Percentiles rank a stretch among this genome's conserved stretches.
Conservation (phyloP, 2,329 filamentous ascomycete species). For the Didymella glomerata region DNA sequence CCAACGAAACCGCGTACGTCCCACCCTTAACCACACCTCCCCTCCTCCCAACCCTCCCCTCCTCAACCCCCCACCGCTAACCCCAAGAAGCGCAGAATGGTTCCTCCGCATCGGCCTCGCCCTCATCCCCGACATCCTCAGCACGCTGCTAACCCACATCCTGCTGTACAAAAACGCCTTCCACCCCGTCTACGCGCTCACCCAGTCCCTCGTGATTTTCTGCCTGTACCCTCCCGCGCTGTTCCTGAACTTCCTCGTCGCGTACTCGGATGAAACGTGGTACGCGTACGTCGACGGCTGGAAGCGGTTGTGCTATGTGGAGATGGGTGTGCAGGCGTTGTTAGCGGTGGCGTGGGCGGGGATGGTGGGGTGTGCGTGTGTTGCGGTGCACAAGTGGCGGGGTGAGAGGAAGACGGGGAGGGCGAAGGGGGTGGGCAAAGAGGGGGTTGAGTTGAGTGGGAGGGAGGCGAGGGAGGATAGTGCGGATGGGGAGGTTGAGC, state of each 20-base stretch:
- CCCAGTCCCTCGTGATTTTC: background rate
- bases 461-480: background rate
- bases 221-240: background rate
- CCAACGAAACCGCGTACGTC: background rate
- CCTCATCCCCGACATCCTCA: conserved; percentile 1
- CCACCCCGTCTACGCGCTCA: conserved; percentile 7
- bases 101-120: conserved; percentile 14
- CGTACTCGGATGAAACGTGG: background rate
- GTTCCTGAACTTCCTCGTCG: background rate
- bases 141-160: background rate
- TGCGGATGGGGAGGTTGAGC: background rate
- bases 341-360: background rate
- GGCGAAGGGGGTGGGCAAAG: background rate
- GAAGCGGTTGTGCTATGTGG: background rate
- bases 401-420: background rate
- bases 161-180: background rate
- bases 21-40: background rate
- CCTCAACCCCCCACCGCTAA: background rate
- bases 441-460: background rate
- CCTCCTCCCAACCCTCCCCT: too few relatives aligned
- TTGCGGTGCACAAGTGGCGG: conserved; percentile 7
- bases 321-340: conserved; percentile 7
- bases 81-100: background rate
- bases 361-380: background rate
- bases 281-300: background rate